Evolutionary conservation across 2,329 filamentous ascomycete species (phyloP).

Genomic region (Pyrenochaeta sp.): DNA sequence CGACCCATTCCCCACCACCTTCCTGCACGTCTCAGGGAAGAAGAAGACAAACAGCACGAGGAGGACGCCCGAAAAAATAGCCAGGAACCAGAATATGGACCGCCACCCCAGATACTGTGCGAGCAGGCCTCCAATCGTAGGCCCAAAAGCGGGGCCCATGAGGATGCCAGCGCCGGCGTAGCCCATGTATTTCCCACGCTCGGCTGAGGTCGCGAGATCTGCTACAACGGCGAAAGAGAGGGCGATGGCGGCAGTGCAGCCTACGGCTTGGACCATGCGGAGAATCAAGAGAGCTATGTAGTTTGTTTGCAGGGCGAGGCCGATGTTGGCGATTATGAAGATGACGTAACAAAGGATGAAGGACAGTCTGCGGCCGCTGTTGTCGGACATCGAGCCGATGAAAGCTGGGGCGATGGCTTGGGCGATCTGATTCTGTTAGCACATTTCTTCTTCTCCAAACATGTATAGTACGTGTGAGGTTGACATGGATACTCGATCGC

Average conservation of each 20-base stretch:
- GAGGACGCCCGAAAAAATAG: constrained; percentile 50
- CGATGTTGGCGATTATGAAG: constrained; percentile 47
- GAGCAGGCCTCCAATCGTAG: constrained; percentile 43
- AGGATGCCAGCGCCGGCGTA: constrained; percentile 63
- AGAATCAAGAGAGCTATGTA: constrained; percentile 46
- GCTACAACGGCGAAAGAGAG: constrained; percentile 75
- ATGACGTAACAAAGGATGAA: constrained; percentile 56
- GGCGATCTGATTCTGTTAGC: constrained; percentile 33
- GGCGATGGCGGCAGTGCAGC: constrained; percentile 55
- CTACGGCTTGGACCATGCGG: constrained; percentile 48
- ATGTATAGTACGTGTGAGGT: no score
- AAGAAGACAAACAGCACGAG: constrained; percentile 47
- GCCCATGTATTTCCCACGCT: constrained; percentile 77
- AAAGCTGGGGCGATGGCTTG: constrained; percentile 64
- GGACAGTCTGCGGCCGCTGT: constrained; percentile 58
- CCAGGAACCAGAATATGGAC: constrained; percentile 52
- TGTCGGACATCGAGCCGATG: constrained; percentile 61
- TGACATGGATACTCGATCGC: no score
- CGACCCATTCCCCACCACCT: constrained; percentile 53
- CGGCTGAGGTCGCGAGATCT: constrained; percentile 72
- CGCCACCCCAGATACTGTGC: constrained; percentile 47
- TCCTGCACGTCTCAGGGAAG: constrained; percentile 54
- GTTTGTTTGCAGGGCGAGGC: constrained; percentile 46
- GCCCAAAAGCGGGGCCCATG: constrained; percentile 42
- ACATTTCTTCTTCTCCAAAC: no score